phyloP scores from a whole-genome alignment of 2,329 filamentous ascomycete species.

The Huntiella omanensis region DNA sequence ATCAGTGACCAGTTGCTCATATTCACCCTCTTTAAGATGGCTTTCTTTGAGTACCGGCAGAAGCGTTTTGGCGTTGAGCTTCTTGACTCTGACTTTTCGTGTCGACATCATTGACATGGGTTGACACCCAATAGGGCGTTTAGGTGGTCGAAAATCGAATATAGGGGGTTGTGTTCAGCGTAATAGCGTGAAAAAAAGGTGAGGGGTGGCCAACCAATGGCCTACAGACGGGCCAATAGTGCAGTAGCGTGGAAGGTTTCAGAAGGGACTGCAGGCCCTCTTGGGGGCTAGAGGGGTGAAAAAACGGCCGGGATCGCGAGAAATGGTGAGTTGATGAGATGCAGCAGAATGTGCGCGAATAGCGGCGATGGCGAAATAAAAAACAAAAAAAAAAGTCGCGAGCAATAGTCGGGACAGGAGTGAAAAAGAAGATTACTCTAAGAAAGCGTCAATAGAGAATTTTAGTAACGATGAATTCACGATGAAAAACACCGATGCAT shows the following conservation, averaged over 20 bases:
- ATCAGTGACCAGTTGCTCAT: slow-evolving; percentile 70
- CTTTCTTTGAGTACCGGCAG: slow-evolving; percentile 76
- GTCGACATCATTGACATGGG: slow-evolving; percentile 34
- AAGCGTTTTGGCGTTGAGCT: slow-evolving; percentile 78
- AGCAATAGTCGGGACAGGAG: slow-evolving; percentile 27
- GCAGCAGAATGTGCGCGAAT: too few species aligned
- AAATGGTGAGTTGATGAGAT: too few species aligned
- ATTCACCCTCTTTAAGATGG: slow-evolving; percentile 72
- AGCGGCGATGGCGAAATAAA: too few species aligned
- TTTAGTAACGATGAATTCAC: slow-evolving; percentile 1
- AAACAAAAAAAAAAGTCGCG: slow-evolving; percentile 25
- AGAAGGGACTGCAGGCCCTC: slow-evolving; percentile 15
- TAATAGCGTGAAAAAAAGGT: slow-evolving; percentile 17
- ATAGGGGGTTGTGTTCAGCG: slow-evolving; percentile 10
- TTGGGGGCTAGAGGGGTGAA: slow-evolving; percentile 6
- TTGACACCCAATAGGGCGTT: slow-evolving; percentile 3
- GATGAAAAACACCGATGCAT: slow-evolving; percentile 3
- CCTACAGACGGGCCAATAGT: slow-evolving; percentile 1
- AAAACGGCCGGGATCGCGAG: slow-evolving; percentile 8
- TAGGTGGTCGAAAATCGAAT: slow-evolving; percentile 6
- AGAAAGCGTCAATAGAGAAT: slow-evolving; percentile 8
- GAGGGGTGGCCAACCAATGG: slow-evolving; percentile 13
- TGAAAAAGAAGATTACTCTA: slow-evolving; percentile 8
- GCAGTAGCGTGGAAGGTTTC: slow-evolving; percentile 11
- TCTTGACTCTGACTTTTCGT: slow-evolving; percentile 64